Evolutionary conservation across 116 monocot species (phyloP).

Genomic region (Iris pallida): DNA sequence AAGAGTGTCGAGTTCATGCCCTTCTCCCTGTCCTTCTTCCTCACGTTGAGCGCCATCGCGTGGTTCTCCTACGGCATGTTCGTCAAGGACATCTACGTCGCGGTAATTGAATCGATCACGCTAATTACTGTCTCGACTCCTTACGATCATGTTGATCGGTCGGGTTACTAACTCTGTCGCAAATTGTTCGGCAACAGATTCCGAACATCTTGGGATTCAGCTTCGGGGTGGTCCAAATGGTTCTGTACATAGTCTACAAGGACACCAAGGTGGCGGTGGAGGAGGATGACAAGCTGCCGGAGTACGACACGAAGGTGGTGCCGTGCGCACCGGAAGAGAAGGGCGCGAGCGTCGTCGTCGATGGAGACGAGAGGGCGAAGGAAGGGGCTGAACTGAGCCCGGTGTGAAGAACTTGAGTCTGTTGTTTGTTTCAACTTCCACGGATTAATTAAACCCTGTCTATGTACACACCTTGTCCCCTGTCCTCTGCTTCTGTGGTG

Average conservation of each 20-base stretch:
- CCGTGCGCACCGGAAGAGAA: too few species aligned
- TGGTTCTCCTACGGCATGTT: constrained; percentile 43
- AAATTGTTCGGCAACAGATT: constrained; percentile 3
- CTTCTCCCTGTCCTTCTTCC: constrained; percentile 33
- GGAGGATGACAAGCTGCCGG: not conserved
- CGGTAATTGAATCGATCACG: constrained; percentile 14
- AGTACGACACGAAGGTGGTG: not conserved
- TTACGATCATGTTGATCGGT: too few species aligned
- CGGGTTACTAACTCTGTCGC: too few species aligned
- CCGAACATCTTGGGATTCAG: constrained; percentile 34
- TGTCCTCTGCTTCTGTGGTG: too few species aligned
- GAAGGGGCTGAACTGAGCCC: not conserved
- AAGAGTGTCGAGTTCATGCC: constrained; percentile 51
- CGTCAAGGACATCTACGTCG: constrained; percentile 34
- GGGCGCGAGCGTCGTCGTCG: too few species aligned
- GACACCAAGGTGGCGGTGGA: constrained; percentile 7
- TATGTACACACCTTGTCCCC: too few species aligned
- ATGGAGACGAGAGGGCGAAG: not conserved
- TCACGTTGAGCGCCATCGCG: constrained; percentile 30
- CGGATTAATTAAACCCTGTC: too few species aligned
- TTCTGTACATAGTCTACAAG: constrained; percentile 30
- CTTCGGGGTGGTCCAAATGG: constrained; percentile 25
- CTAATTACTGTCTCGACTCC: too few species aligned
- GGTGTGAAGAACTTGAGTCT: too few species aligned
- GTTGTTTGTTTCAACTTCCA: too few species aligned